Conservation (phyloP, 1,139 yeast genomes). For the Schizosaccharomyces versatilis region DNA sequence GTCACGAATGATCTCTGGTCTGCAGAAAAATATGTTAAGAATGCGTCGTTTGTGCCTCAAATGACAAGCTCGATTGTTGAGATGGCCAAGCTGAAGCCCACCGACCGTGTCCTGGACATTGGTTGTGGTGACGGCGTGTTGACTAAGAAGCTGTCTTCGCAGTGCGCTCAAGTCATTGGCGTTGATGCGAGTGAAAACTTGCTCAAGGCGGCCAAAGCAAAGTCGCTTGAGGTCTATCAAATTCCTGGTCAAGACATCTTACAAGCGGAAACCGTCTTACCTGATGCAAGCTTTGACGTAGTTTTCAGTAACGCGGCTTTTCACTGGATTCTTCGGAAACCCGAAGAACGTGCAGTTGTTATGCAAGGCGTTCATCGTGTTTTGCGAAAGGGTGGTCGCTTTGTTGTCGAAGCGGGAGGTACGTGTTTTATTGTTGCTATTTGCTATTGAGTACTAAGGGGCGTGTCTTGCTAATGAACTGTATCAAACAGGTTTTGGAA, state of each 20-base stretch:
- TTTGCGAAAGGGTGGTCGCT: conserved; percentile 5
- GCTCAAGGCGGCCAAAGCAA: conserved; percentile 4
- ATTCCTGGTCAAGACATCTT: conserved; percentile 5
- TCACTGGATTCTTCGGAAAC: conserved; percentile 7
- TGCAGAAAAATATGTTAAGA: conserved; percentile 4
- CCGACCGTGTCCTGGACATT: conserved; percentile 7
- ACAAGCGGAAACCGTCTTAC: not conserved
- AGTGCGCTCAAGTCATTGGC: conserved; percentile 5
- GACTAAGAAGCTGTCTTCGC: conserved; percentile 3
- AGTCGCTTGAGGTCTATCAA: conserved; percentile 3
- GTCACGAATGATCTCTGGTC: not conserved
- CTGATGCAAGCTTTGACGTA: conserved; percentile 5
- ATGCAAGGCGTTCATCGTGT: conserved; percentile 5
- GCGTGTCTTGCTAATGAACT: not conserved
- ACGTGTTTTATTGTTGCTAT: not conserved
- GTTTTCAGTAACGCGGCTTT: conserved; percentile 9
- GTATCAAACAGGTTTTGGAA: conserved; percentile 2
- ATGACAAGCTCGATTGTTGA: conserved; percentile 3
- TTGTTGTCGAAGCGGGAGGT: conserved; percentile 9
- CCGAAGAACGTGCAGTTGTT: conserved; percentile 1
- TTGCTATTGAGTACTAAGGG: not conserved
- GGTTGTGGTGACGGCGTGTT: conserved; percentile 10
- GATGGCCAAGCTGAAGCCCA: conserved; percentile 1
- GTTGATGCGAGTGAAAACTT: conserved; percentile 5
- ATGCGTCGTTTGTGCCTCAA: conserved; percentile 8